Percentiles rank a stretch among this genome's conserved stretches.
These are phyloP conservation scores for Phaeophleospora eucalypticola DNA, from an alignment of 2,329 filamentous ascomycete species.

Conservation along the genomic window DNA sequence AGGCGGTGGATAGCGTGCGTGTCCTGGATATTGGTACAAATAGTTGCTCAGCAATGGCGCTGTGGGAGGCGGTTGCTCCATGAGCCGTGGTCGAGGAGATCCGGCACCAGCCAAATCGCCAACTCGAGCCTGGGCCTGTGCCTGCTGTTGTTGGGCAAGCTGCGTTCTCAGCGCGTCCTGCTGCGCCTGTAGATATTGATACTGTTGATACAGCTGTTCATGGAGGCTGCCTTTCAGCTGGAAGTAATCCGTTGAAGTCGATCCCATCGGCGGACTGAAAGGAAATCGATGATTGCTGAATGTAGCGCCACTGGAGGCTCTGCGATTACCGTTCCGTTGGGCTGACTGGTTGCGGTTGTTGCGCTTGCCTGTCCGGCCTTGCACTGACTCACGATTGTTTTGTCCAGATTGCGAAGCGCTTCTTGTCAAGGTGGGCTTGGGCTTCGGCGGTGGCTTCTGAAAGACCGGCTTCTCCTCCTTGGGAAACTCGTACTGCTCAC, in stretches of 20 bases:
- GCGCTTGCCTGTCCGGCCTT: slow-evolving; percentile 28
- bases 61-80: slow-evolving; percentile 32
- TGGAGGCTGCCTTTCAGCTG: slow-evolving; percentile 41
- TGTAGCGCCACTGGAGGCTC: slow-evolving; percentile 55
- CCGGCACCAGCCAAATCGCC: slow-evolving; percentile 36
- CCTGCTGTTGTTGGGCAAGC: slow-evolving; percentile 42
- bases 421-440: slow-evolving; percentile 50
- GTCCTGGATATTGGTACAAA: slow-evolving; percentile 45
- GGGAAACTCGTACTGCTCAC: slow-evolving; percentile 83
- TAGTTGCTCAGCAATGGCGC: slow-evolving; percentile 40
- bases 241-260: slow-evolving; percentile 42
- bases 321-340: slow-evolving; percentile 48
- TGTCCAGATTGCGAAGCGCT: slow-evolving; percentile 47
- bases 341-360: slow-evolving; percentile 46
- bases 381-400: slow-evolving; percentile 35
- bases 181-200: slow-evolving; percentile 35
- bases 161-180: slow-evolving; percentile 38
- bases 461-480: slow-evolving; percentile 65
- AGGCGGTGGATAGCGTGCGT: slow-evolving; percentile 38
- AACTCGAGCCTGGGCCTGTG: slow-evolving; percentile 28
- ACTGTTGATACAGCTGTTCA: slow-evolving; percentile 48
- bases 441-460: slow-evolving; percentile 54
- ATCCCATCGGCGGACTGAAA: slow-evolving; percentile 41
- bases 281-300: slow-evolving; percentile 35
- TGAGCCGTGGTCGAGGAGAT: slow-evolving; percentile 36